Percentiles rank a stretch among this genome's conserved stretches.
Conservation (phyloP, 352 stramenopile species). For the Phytophthora hybrid region DNA sequence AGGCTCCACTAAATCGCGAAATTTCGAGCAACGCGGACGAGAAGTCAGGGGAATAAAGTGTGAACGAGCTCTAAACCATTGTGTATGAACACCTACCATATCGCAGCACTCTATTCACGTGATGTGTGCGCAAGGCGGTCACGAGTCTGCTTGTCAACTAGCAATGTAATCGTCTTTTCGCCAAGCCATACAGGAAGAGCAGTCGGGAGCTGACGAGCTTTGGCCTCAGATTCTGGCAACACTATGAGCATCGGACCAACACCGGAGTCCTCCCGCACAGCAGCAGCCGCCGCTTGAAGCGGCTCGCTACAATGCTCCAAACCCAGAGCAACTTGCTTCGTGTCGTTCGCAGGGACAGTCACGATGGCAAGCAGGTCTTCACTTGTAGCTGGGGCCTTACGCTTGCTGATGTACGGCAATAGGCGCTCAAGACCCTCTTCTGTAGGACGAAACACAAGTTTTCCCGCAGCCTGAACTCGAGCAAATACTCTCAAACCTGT, state of each 20-base stretch:
- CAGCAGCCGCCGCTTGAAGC: constrained; percentile 42
- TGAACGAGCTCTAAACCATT: background rate
- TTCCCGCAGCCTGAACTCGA: constrained; percentile 57
- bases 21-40: constrained; percentile 52
- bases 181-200: constrained; percentile 70
- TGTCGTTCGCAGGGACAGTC: constrained; percentile 27
- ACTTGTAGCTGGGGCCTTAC: constrained; percentile 33
- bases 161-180: constrained; percentile 58
- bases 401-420: constrained; percentile 86
- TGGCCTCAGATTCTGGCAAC: constrained; percentile 10
- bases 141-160: constrained; percentile 62
- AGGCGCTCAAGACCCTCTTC: constrained; percentile 83
- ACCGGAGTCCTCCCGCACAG: constrained; percentile 46
- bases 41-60: background rate
- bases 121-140: constrained; percentile 47
- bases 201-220: constrained; percentile 25
- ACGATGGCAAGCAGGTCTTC: constrained; percentile 37
- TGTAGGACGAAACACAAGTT: constrained; percentile 75
- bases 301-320: constrained; percentile 42
- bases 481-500: constrained; percentile 91
- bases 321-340: constrained; percentile 42
- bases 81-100: background rate
- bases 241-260: constrained; percentile 59
- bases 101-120: constrained; percentile 11
- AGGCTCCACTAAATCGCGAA: constrained; percentile 62